Base-by-base conservation (phyloP, 805 yeast genomes). In the Suhomyces faveliae region DNA sequence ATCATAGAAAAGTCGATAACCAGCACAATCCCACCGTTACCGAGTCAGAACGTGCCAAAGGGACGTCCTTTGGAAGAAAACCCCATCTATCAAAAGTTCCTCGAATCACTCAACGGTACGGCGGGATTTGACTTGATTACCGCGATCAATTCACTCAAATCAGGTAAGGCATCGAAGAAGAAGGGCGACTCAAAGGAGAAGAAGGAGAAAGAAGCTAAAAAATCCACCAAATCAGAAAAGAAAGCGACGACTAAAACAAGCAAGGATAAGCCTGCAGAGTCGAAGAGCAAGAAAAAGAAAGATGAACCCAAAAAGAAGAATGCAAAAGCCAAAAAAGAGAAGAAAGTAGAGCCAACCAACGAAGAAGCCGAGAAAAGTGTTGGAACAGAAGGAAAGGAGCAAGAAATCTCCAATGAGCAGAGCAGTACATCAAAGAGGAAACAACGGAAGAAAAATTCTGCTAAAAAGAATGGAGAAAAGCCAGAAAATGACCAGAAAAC, bases 1-100 rank as follows among this genome's bases (percentile, higher is more conserved):
- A 56, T 51, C 15, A 57, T 75, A 11, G 68, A 66, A 25, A 63
- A 59, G 42, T 63, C 79, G 1, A 43, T 73, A 2, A 70, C 55
- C 46, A 50, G 59, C 4, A 20, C 27, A n/a, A 42, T 45, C 5
- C 30, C 42, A 9, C 24, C 40, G 10, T 5, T 17, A 17, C 42
- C 29, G 19, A 27, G 30, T n/a, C 38, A 19, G n/a, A 19, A 35
- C 17, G 45, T 29, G 11, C 42, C 17, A 20, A 42, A 15, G 23
- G 29, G 13, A 5, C 35, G 12, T 10, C 5, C 22, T n/a, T 35
- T 67, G 5, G 55, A 51, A 10, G 58, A 54, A 3, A 45, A 50
- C 8, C 54, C 59, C 2, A 43, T 46, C 4, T 64, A 42, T 43
- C 38, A 56, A 42, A 43, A 51, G 44, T 64, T 63, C 41, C 22